Base-by-base conservation (phyloP, 1,139 yeast genomes). In the Blastobotrys illinoisensis region DNA sequence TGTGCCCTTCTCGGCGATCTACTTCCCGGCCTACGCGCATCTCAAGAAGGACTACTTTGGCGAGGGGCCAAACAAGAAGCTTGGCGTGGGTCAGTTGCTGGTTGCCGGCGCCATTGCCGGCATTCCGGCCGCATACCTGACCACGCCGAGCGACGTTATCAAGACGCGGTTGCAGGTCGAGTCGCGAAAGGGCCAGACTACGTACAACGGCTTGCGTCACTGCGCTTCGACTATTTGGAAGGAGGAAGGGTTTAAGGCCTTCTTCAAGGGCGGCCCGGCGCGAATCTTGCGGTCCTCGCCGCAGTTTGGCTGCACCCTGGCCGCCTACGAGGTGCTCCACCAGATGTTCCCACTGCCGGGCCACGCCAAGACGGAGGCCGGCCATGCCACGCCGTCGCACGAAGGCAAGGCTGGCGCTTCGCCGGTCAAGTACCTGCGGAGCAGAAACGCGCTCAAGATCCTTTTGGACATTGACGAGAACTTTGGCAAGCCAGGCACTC, bases 1-100 rank as follows among this genome's bases (percentile, higher is more conserved):
- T 72, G 96, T 93, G 47, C 98, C 99, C 48, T 93, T 93, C 72
- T 86, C 96, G 45, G 97, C 98, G 50, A 93, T 93, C 63, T 93
- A 93, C 75, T 93, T 93, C 84, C 99, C 99, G 54, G 83, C 97
- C 11, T 93, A 93, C 72, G 96, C 97, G 44, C 96, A 91, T 71
- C 79, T 93, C 65, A 93, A 93, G 72, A 85, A 82, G 71, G 81
- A 84, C 64, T 70, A 88, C 64, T 91, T 90, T 71, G 82, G 87
- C 55, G 93, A 87, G 67, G 96, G 93, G 64, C 96, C 97, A 5
- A 69, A 71, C 53, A 74, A 78, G 60, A 71, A 78, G 58, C 79
- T 93, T 58, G 82, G 82, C 60, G 81, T 96, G 23, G 84, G 91
- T 85, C 96, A 93, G 71, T 76, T 93, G 63, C 80, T 93, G 60